Conservation (phyloP, 495 filamentous ascomycete genomes). For the Evansstolkia leycettana region DNA sequence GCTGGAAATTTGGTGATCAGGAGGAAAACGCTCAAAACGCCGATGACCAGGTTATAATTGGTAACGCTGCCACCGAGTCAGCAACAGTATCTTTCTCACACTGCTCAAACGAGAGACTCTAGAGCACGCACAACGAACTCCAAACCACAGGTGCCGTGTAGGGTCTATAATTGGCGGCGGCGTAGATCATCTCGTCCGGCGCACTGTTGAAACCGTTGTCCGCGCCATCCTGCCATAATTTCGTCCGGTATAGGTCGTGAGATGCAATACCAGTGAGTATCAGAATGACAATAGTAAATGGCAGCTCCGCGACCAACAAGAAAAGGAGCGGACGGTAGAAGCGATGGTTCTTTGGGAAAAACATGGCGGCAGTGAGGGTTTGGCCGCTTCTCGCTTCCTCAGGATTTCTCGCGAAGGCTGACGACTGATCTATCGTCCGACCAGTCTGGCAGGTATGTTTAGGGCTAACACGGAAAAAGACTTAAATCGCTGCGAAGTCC, state of each 20-base stretch:
- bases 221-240: constrained; percentile 69
- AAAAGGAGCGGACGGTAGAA: constrained; percentile 47
- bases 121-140: constrained; percentile 58
- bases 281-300: constrained; percentile 54
- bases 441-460: too few species aligned
- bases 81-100: constrained; percentile 2
- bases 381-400: too few species aligned
- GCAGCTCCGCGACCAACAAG: constrained; percentile 59
- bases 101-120: constrained; percentile 1
- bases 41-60: constrained; percentile 70
- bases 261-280: constrained; percentile 73
- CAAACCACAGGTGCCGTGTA: constrained; percentile 64
- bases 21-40: constrained; percentile 49
- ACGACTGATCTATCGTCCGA: too few species aligned
- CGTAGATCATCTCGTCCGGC: constrained; percentile 59
- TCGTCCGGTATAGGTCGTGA: constrained; percentile 66
- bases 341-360: constrained; percentile 48
- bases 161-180: constrained; percentile 60
- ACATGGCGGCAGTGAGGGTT: constrained; percentile 15
- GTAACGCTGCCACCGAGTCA: constrained; percentile 46
- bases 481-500: background rate
- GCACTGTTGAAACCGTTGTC: constrained; percentile 75
- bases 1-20: constrained; percentile 48
- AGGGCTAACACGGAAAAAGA: background rate
- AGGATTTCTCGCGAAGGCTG: too few species aligned